Base-by-base conservation (phyloP, 1,284 basidiomycete species). In the Boletus nobilissimus region DNA sequence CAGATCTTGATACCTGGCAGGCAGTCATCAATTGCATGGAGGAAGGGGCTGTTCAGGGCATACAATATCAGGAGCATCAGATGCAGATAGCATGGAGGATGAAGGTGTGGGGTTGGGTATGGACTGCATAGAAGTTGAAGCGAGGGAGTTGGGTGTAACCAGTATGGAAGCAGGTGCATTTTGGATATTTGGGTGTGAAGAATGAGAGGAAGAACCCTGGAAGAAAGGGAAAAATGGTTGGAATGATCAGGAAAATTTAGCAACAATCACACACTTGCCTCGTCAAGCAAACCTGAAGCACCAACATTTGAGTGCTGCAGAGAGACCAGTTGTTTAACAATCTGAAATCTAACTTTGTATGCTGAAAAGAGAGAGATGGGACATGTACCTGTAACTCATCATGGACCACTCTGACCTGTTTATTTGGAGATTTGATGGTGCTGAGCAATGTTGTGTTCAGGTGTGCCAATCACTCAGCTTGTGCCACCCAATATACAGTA, bases 1-100 rank as follows among this genome's bases (percentile, higher is more conserved):
- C n/a, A 75, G 7, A 24, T 78, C 72, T 48, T 10, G 10, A 63
- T 43, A 78, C 24, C 67, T 67, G 7, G 63, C 57, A n/a, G 76
- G 77, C 1, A 68, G 46, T 43, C 4, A 3, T 24, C 32, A 3
- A 29, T 70, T 78, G 24, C 39, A 9, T 1, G 34, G 46, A 26
- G 68, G 72, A 54, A 62, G 73, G 32, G 26, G 6, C 18, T 36
- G 60, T 13, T 70, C 32, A 7, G 48, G 22, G n/a, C n/a, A n/a
- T n/a, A n/a, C n/a, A n/a, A n/a, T n/a, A 3, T 13, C 22, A 38
- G 60, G 1, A 3, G 10, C 43, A 66, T 62, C 19, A 19, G 26
- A 10, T 10, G 2, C 64, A 7, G 51, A 9, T 43, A 36, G 57
- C 5, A 10, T 14, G 14, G 34, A 22, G 10, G 34, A 32, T 63